Percentiles rank a stretch among this genome's conserved stretches.
Conservation (phyloP, 805 yeast genomes). For the Pichia scutulata region DNA sequence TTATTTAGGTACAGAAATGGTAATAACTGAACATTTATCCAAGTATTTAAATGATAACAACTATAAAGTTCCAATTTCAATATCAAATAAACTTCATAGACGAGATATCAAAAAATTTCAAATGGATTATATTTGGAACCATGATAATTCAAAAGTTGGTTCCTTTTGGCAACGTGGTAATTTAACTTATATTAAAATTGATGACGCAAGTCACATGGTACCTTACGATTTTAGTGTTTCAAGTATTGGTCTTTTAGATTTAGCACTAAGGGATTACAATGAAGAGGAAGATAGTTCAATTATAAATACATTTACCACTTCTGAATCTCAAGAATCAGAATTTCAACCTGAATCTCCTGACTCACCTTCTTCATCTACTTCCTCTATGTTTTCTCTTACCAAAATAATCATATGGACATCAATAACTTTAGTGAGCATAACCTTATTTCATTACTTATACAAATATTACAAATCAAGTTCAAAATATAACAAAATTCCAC, state of each 20-base stretch:
- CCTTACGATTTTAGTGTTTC: conserved; percentile 72
- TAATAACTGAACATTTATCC: conserved; percentile 46
- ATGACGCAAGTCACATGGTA: conserved; percentile 87
- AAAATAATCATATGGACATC: not conserved
- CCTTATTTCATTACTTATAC: not conserved
- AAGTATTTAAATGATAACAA: conserved; percentile 5
- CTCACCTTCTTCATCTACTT: not conserved
- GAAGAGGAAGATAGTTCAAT: conserved; percentile 8
- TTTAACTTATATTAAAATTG: conserved; percentile 66
- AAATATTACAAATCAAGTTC: not conserved
- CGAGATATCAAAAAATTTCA: conserved; percentile 8
- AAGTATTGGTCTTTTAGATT: conserved; percentile 64
- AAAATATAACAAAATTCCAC: not conserved
- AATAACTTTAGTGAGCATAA: not conserved
- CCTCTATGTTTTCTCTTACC: too few species aligned
- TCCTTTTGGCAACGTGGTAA: conserved; percentile 48
- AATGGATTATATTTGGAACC: conserved; percentile 34
- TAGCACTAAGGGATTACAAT: conserved; percentile 13
- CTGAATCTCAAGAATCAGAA: too few species aligned
- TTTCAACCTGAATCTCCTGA: not conserved
- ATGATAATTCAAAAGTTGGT: conserved; percentile 34
- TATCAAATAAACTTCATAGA: not conserved
- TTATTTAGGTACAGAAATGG: conserved; percentile 60
- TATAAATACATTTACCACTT: conserved; percentile 1
- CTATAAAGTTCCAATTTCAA: not conserved